Percentiles rank a stretch among this genome's conserved stretches.
Conservation (phyloP, 768 basidiomycete species). For the Boletus vinaceobasis region DNA sequence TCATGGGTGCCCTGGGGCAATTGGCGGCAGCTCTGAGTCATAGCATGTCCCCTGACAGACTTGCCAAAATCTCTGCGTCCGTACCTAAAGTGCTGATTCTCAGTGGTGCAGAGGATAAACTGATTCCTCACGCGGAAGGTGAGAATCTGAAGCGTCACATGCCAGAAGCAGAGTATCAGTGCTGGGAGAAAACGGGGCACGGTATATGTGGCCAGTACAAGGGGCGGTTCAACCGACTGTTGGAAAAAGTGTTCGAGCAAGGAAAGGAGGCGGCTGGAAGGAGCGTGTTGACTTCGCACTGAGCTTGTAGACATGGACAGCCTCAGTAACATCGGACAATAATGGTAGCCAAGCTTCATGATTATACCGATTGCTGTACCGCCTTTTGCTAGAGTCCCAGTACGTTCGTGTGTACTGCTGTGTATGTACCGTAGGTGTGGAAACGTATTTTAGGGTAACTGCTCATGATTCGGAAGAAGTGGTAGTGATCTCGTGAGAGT, state of each 20-base stretch:
- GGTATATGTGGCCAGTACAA: slow-evolving; percentile 50
- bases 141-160: slow-evolving; percentile 51
- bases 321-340: not conserved
- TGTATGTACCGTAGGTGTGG: no score
- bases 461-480: no score
- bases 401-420: no score
- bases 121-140: slow-evolving; percentile 54
- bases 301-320: not conserved
- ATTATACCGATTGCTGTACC: not conserved
- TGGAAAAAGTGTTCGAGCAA: slow-evolving; percentile 57
- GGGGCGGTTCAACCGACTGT: slow-evolving; percentile 49
- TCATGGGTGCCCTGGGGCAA: slow-evolving; percentile 67
- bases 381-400: no score
- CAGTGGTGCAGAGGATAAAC: slow-evolving; percentile 64
- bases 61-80: slow-evolving; percentile 45
- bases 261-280: slow-evolving; percentile 30
- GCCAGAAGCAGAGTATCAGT: slow-evolving; percentile 53
- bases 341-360: not conserved
- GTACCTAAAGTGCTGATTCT: slow-evolving; percentile 66
- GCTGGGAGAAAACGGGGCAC: slow-evolving; percentile 65
- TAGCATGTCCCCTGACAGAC: slow-evolving; percentile 46
- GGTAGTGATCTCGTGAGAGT: no score
- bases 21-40: slow-evolving; percentile 68
- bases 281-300: not conserved
- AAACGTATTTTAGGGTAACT: no score